Evolutionary conservation across 1,284 basidiomycete genomes (phyloP).

Genomic region (Boletus subluridellus): DNA sequence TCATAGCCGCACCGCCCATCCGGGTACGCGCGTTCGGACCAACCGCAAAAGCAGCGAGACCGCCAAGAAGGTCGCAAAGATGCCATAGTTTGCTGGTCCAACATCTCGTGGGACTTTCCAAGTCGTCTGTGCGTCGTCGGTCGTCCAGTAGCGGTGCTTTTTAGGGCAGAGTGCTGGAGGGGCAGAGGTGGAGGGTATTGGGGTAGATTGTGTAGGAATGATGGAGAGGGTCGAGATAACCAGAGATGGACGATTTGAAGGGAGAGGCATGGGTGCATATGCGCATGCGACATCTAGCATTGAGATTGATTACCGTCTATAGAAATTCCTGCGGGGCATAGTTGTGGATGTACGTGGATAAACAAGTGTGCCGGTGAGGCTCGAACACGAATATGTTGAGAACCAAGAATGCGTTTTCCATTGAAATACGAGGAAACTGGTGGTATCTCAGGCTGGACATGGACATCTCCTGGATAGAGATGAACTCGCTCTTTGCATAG

Average conservation of each 20-base stretch:
- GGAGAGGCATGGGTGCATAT: too few species aligned
- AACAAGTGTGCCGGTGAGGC: constrained; percentile 48
- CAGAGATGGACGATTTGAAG: too few species aligned
- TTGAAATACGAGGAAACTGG: constrained; percentile 34
- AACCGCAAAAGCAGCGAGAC: constrained; percentile 29
- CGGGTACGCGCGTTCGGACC: not conserved
- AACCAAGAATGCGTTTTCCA: constrained; percentile 73
- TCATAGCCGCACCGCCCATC: not conserved
- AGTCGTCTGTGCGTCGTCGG: constrained; percentile 8
- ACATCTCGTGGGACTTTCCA: constrained; percentile 53
- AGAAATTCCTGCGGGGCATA: not conserved
- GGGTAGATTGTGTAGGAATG: not conserved
- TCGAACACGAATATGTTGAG: constrained; percentile 64
- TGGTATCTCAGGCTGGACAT: not conserved
- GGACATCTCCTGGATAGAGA: not conserved
- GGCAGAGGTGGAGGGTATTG: not conserved
- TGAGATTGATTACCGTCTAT: constrained; percentile 7
- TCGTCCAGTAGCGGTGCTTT: constrained; percentile 38
- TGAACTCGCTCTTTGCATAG: constrained; percentile 57
- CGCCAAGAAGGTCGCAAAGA: constrained; percentile 44
- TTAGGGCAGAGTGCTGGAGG: not conserved
- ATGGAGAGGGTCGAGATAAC: too few species aligned
- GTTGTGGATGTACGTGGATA: constrained; percentile 41
- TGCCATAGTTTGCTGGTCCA: constrained; percentile 55
- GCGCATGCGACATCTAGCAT: not conserved